Base-by-base conservation (phyloP, 73 alveolate genomes). In the Breviolum minutum region DNA sequence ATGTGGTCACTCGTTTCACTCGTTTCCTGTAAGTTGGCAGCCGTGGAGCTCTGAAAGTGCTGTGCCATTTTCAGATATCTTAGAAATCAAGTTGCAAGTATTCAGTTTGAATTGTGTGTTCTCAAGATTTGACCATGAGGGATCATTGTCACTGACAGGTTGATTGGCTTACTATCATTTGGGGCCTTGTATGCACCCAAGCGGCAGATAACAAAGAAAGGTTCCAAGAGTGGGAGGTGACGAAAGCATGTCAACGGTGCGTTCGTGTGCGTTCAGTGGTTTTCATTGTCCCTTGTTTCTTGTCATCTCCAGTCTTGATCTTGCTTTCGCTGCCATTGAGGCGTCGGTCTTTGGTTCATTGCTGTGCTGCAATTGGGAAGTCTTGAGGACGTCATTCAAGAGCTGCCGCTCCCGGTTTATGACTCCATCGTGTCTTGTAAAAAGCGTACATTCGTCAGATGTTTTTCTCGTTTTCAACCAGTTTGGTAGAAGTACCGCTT, bases 121-220 rank as follows among this genome's bases (percentile, higher is more conserved):
- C 54, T 40, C 54, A 40, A 40, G 54, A 40, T 40, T 40, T 40
- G 54, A 40, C 54, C 54, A 40, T 2, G 54, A 40, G 54, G 54
- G 54, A 40, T 40, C 54, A 40, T 40, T 40, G 54, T 40, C 54
- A 3, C n/a, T 6, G 30, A 24, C 40, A 92, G 98, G 98, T 92
- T 27, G 98, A 92, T 29, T 92, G 98, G 98, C 68, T 92, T 82
- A 81, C 90, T n/a, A 92, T 92, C 81, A 60, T 73, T 62, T 92
- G 91, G 98, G 98, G 91, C 12, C 48, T 64, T 11, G 30, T 92
- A 7, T 92, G 98, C 74, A 40, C 69, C 94, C 8, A 14, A 63
- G 94, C 80, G 13, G 19, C 16, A 61, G 24, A 74, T 61, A 17
- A 13, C 9, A 77, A 6, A 63, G 8, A n/a, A 77, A 77, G 24